Evolutionary conservation across 768 basidiomycete genomes (phyloP).

Genomic region (Termitomyces sp.): DNA sequence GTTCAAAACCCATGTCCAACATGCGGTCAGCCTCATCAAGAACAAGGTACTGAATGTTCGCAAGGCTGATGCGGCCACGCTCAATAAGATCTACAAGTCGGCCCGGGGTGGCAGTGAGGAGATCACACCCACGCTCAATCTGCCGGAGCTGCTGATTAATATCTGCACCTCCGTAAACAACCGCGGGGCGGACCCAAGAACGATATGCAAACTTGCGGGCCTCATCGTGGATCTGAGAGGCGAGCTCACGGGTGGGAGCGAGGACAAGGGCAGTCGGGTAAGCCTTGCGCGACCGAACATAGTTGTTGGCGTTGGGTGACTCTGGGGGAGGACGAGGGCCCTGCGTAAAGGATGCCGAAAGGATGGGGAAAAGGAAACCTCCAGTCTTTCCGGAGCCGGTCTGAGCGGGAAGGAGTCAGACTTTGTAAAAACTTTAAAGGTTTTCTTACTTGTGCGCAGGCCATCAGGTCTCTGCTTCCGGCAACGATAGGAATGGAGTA

Average conservation of each 20-base stretch:
- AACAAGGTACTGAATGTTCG: constrained; percentile 96
- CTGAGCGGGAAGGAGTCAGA: constrained; percentile 33
- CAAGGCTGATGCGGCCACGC: constrained; percentile 92
- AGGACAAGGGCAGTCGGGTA: constrained; percentile 97
- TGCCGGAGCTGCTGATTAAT: constrained; percentile 91
- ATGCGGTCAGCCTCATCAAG: constrained; percentile 99
- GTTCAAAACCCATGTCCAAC: constrained; percentile 99
- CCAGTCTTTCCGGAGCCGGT: constrained; percentile 99
- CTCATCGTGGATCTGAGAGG: constrained; percentile 99
- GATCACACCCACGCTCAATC: constrained; percentile 95
- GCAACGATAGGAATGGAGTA: constrained; percentile 99
- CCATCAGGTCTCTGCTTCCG: constrained; percentile 85
- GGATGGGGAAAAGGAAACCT: constrained; percentile 98
- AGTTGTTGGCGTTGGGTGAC: constrained; percentile 40
- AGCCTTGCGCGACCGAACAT: constrained; percentile 77
- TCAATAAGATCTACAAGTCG: constrained; percentile 98
- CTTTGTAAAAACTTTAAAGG: neutral
- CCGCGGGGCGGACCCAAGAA: constrained; percentile 98
- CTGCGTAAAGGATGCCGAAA: constrained; percentile 83
- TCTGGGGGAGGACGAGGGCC: constrained; percentile 76
- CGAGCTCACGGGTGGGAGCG: constrained; percentile 97
- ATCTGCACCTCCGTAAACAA: constrained; percentile 98
- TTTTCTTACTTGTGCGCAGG: constrained; percentile 76
- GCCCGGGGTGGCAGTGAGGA: constrained; percentile 94
- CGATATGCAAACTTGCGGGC: constrained; percentile 99